Conservation (phyloP, 106 monocot genomes). For the Dendrobium catenatum region DNA sequence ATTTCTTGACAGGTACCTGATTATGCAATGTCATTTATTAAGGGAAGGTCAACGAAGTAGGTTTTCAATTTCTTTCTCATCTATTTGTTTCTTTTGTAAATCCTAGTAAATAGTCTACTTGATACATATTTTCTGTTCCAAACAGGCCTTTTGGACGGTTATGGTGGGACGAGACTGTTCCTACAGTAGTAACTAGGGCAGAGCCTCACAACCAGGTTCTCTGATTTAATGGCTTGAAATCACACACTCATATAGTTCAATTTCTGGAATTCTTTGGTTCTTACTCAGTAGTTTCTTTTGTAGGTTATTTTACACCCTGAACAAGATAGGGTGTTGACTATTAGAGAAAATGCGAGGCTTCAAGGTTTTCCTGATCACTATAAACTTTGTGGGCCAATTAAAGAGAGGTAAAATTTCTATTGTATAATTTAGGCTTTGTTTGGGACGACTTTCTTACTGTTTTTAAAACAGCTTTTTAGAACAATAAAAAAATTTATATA, state of each 20-base stretch:
- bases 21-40: conserved; percentile 42
- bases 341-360: conserved; percentile 87
- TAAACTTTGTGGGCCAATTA: conserved; percentile 51
- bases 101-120: too few relatives aligned
- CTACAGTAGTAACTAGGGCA: conserved; percentile 62
- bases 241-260: too few relatives aligned
- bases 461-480: too few relatives aligned
- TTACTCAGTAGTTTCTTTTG: background rate
- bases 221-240: background rate
- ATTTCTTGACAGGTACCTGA: conserved; percentile 34
- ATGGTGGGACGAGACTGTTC: conserved; percentile 65
- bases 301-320: conserved; percentile 69
- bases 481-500: too few relatives aligned
- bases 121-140: background rate
- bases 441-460: too few relatives aligned
- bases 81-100: background rate
- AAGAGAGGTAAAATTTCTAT: conserved; percentile 37
- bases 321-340: conserved; percentile 68
- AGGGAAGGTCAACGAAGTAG: conserved; percentile 52
- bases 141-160: conserved; percentile 57
- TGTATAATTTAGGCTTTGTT: too few relatives aligned
- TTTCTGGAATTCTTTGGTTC: background rate
- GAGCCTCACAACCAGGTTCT: conserved; percentile 46
- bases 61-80: conserved; percentile 5
- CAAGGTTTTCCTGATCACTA: conserved; percentile 91